Evolutionary conservation across 345 rosid species (phyloP).

Genomic region (Corymbia maculata): DNA sequence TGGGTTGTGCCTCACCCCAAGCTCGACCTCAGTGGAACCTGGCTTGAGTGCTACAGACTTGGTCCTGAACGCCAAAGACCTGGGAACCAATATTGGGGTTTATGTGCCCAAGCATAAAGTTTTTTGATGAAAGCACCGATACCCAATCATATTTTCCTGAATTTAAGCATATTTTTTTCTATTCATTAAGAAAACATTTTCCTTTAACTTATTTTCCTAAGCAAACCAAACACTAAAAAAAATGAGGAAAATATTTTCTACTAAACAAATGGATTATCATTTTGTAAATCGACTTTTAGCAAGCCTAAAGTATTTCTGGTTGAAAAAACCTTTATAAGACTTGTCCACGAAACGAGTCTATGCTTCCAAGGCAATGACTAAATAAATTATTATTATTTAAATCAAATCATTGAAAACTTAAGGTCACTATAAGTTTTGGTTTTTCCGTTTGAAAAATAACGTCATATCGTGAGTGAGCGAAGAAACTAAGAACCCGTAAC

Average conservation of each 20-base stretch:
- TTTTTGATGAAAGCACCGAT: no score
- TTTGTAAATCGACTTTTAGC: no score
- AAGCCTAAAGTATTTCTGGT: no score
- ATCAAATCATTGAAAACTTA: neutral
- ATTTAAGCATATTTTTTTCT: no score
- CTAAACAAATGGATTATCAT: rapidly evolving
- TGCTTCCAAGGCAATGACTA: neutral
- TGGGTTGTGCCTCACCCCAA: neutral
- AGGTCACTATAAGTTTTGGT: neutral
- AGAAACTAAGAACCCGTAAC: neutral
- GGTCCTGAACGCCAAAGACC: rapidly evolving
- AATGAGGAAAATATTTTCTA: rapidly evolving
- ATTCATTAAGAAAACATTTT: no score
- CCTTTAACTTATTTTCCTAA: rapidly evolving
- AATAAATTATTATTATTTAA: no score
- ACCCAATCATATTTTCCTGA: no score
- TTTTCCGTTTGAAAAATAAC: neutral
- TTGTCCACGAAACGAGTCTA: rapidly evolving
- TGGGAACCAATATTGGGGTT: rapidly evolving
- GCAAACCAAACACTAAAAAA: neutral
- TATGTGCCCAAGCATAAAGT: rapidly evolving
- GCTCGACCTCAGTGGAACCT: rapidly evolving
- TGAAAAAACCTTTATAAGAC: rapidly evolving
- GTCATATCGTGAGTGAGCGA: neutral
- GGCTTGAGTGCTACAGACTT: rapidly evolving